Base-by-base conservation (phyloP, 768 basidiomycete genomes). In the Termitomyces sp. region DNA sequence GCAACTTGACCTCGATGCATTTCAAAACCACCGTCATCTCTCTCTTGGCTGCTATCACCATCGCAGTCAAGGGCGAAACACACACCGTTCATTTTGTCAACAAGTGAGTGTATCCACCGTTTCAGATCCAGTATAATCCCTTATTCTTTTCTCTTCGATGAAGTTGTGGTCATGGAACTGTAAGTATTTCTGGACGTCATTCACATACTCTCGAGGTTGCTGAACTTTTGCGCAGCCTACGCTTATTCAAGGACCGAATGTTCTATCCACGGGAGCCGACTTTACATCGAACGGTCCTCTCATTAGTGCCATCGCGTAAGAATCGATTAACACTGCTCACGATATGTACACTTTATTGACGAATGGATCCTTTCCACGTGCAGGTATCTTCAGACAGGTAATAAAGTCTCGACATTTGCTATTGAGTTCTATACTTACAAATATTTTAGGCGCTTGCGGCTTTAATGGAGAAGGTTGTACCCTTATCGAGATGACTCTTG, bases 381-480 rank as follows among this genome's bases (percentile, higher is more conserved):
- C 48, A 73, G 72, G 3, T 75, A 74, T 66, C 66, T 74, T 12
- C 71, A 73, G 61, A 73, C 70, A 17, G 71, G 71, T 69, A 43
- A 56, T 55, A 37, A 17, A 6, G 12, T 0, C 45, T 25, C 34
- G 20, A 17, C 10, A 15, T 50, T 36, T 14, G 11, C 20, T 45
- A 31, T 29, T 36, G 38, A 25, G 4, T 32, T 25, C 37, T 31
- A n/a, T 54, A 5, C 20, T 42, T 53, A 47, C 11, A 46, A 47
- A 36, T 46, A 37, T 69, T 6, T 10, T 20, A 64, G 77, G 77
- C 50, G 37, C 51, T 34, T 80, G 78, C 57, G 72, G 72, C 9
- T 70, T 73, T 65, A 77, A 79, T 49, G 77, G 77, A 37, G 77
- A 79, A 25, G 60, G 69, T 12, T 79, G 79, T 64, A 76, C 73